These are phyloP conservation scores for Calonectria naviculata DNA, from an alignment of 2,329 filamentous ascomycete species.

Conservation along the genomic window DNA sequence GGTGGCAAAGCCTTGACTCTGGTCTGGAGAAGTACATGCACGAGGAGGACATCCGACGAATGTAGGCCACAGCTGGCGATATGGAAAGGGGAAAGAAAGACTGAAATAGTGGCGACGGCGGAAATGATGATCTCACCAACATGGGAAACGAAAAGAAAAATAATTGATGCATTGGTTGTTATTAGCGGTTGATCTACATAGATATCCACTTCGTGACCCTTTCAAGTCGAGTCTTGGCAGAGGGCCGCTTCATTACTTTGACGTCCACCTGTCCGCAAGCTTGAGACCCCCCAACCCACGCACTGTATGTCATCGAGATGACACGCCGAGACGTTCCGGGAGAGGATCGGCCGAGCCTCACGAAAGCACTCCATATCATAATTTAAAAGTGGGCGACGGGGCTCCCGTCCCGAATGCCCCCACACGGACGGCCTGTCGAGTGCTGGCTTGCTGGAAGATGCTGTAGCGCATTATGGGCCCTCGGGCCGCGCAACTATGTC, in stretches of 20 bases:
- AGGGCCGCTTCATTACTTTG: conserved; percentile 32
- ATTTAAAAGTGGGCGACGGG: conserved; percentile 2
- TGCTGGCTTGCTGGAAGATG: background rate
- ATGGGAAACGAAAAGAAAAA: conserved; percentile 17
- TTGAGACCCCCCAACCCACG: background rate
- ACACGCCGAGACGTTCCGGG: background rate
- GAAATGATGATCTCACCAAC: conserved; percentile 5
- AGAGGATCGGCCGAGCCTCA: background rate
- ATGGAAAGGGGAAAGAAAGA: conserved; percentile 3
- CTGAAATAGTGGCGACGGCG: conserved; percentile 10
- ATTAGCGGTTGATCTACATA: conserved; percentile 37
- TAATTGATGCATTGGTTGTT: conserved; percentile 25
- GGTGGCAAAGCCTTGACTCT: conserved; percentile 89
- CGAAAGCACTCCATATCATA: background rate
- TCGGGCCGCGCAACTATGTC: background rate
- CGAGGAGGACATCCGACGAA: conserved; percentile 88
- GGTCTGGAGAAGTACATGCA: conserved; percentile 87
- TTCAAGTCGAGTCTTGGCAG: conserved; percentile 6
- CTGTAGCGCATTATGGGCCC: background rate
- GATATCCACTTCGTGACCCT: conserved; percentile 39
- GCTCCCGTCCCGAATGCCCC: background rate
- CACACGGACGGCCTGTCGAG: background rate
- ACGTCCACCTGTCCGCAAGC: conserved; percentile 24
- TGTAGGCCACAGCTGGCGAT: conserved; percentile 48
- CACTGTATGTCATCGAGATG: conserved; percentile 3